Evolutionary conservation across 768 basidiomycete species (phyloP), one percentile per base, ranked within the genome.

Genomic region (Naganishia vishniacii): DNA sequence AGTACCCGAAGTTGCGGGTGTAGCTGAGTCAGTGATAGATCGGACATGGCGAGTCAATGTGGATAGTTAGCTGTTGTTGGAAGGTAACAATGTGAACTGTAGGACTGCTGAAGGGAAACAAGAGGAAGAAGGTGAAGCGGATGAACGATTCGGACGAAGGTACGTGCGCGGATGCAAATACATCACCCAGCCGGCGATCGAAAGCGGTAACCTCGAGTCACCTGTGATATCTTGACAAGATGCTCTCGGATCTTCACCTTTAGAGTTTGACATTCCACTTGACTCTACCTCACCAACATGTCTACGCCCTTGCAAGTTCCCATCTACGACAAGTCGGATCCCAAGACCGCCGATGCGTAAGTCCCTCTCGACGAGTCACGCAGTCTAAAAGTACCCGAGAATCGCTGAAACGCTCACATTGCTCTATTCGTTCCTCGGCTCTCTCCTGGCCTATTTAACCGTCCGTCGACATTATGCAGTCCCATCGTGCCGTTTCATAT

Each of bases 401-500:
- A n/a, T n/a, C n/a, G n/a, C n/a, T n/a, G n/a, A n/a, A n/a, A n/a
- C n/a, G n/a, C n/a, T n/a, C n/a, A n/a, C n/a, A n/a, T n/a, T n/a
- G n/a, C n/a, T n/a, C 49, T 7, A 48, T 34, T 53, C 28, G 1
- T 53, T 15, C 32, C 32, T 40, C 3, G 34, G 16, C 9, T 37
- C 5, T 34, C 31, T 4, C n/a, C 16, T n/a, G 6, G 18, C 7
- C 34, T 25, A 18, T 53, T 8, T 18, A n/a, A 20, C n/a, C 6
- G 4, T 6, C 26, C 9, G 18, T 4, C 7, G n/a, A 32, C 13
- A 4, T 40, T 16, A 13, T n/a, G 11, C 44, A 65, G 64, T 12
- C 45, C 58, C 9, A 28, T 65, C 46, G 64, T 61, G 13, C 64
- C 64, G 7, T 65, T 65, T 41, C 59, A 65, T 44, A n/a, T 65